Conservation (phyloP, 31 red algal genomes). For the Odonthalia washingtoniensis region DNA sequence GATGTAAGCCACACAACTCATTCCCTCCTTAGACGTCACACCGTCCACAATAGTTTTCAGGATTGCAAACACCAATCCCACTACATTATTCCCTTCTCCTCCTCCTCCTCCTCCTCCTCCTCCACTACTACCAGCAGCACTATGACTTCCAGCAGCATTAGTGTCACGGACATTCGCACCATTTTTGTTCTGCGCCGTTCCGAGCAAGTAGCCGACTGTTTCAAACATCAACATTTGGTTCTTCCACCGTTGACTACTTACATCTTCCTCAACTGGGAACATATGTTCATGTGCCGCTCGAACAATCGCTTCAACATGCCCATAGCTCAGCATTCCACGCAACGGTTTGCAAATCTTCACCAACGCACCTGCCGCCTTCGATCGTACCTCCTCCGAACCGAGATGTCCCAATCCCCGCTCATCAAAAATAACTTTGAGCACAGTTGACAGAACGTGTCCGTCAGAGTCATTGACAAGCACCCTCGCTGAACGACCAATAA, state of each 20-base stretch:
- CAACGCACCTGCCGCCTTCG: constrained; percentile 60
- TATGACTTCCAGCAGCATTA: too few relatives aligned
- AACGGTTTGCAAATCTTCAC: constrained; percentile 73
- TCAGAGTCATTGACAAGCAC: too few relatives aligned
- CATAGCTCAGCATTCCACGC: constrained; percentile 43
- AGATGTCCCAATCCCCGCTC: constrained; percentile 63
- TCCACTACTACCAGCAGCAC: too few relatives aligned
- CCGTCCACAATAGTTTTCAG: constrained; percentile 68
- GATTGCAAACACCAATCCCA: constrained; percentile 59
- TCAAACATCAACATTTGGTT: constrained; percentile 81
- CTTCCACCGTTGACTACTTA: constrained; percentile 23
- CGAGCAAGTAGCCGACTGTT: constrained; percentile 75
- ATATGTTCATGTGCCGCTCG: constrained; percentile 50
- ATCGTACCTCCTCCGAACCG: constrained; percentile 50
- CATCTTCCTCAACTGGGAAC: constrained; percentile 59
- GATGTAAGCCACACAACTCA: constrained; percentile 50
- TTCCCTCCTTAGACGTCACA: constrained; percentile 18
- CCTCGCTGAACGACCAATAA: constrained; percentile 64
- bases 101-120: too few relatives aligned
- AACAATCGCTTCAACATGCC: constrained; percentile 61
- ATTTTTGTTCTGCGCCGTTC: constrained; percentile 62
- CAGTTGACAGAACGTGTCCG: constrained; percentile 41
- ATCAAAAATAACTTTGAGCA: constrained; percentile 75
- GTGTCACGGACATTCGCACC: too few relatives aligned
- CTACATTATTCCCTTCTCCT: too few relatives aligned